Evolutionary conservation across 805 yeast genomes (phyloP).

Genomic region (Candida sanyiensis): DNA sequence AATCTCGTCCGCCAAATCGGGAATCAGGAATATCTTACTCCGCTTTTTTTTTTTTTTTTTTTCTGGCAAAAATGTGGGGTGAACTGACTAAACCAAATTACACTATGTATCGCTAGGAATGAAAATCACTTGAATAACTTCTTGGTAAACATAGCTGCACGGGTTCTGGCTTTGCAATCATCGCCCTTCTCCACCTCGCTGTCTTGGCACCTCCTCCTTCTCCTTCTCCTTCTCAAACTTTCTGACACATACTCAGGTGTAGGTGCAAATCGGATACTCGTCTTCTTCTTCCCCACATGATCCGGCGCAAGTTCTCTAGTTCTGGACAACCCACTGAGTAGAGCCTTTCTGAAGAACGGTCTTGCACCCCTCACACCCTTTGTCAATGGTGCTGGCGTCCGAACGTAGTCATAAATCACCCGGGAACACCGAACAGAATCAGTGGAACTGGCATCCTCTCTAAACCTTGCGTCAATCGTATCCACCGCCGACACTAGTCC

Average conservation of each 20-base stretch:
- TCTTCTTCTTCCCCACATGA: slow-evolving; percentile 1
- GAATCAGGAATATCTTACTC: too few relatives aligned
- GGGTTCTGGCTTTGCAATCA: not conserved
- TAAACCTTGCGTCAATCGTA: slow-evolving; percentile 3
- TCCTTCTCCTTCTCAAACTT: not conserved
- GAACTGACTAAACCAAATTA: too few relatives aligned
- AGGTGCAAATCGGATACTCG: slow-evolving; percentile 19
- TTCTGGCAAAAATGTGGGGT: too few relatives aligned
- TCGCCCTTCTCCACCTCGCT: not conserved
- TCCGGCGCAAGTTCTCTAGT: not conserved
- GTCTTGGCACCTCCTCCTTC: not conserved
- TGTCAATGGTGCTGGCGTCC: slow-evolving; percentile 14
- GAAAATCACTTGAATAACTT: slow-evolving; percentile 5
- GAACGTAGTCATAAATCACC: slow-evolving; percentile 14
- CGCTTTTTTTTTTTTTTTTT: too few relatives aligned
- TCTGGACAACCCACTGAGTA: slow-evolving; percentile 4
- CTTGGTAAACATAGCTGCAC: not conserved
- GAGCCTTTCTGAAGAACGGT: not conserved
- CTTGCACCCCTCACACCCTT: too few relatives aligned
- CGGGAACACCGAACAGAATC: slow-evolving; percentile 5
- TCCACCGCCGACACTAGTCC: slow-evolving; percentile 1
- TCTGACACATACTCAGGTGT: slow-evolving; percentile 13
- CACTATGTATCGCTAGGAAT: too few relatives aligned
- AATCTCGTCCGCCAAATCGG: too few relatives aligned
- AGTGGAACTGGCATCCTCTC: slow-evolving; percentile 6